A percentile compares a stretch with the other conserved stretches of the same genome.
These are phyloP conservation scores for Trypanosoma lewisi DNA, from an alignment of 208 protist genomes.

Conservation along the genomic window DNA sequence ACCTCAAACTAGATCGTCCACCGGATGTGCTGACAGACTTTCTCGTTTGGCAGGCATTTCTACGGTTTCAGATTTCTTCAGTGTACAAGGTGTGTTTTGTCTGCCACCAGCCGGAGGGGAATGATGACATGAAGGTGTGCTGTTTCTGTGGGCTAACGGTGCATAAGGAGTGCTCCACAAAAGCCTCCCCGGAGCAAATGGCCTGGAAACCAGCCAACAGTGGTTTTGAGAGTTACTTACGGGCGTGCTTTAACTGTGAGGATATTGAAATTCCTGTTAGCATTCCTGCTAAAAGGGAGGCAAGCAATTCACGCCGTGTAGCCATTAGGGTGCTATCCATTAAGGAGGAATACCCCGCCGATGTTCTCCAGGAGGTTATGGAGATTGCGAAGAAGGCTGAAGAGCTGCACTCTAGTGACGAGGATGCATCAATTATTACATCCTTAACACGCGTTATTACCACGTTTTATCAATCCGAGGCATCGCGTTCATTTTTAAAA, in stretches of 20 bases:
- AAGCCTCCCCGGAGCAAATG: slow-evolving; percentile 43
- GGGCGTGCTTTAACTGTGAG: slow-evolving; percentile 62
- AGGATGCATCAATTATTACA: slow-evolving; percentile 26
- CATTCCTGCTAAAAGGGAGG: slow-evolving; percentile 10
- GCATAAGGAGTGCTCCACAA: slow-evolving; percentile 51
- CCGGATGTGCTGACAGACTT: slow-evolving; percentile 35
- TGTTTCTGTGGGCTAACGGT: slow-evolving; percentile 74
- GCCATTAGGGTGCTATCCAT: slow-evolving; percentile 44
- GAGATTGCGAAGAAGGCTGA: not conserved
- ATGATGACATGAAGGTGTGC: slow-evolving; percentile 71
- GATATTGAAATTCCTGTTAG: slow-evolving; percentile 9
- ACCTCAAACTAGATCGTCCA: slow-evolving; percentile 33
- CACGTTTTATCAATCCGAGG: slow-evolving; percentile 51
- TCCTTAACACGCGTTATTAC: slow-evolving; percentile 33
- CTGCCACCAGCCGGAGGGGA: slow-evolving; percentile 57
- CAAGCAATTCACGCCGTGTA: slow-evolving; percentile 43
- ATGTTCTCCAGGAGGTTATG: slow-evolving; percentile 12
- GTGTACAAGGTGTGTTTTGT: slow-evolving; percentile 72
- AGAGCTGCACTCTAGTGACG: slow-evolving; percentile 12
- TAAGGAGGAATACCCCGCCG: slow-evolving; percentile 43
- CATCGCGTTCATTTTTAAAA: slow-evolving; percentile 40
- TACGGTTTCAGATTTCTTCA: slow-evolving; percentile 52
- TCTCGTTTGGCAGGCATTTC: slow-evolving; percentile 66
- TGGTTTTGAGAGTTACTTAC: slow-evolving; percentile 35
- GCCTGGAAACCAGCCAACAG: slow-evolving; percentile 67